Evolutionary conservation across 257 asterid species (phyloP).

Genomic region (Solanum pimpinellifolium): DNA sequence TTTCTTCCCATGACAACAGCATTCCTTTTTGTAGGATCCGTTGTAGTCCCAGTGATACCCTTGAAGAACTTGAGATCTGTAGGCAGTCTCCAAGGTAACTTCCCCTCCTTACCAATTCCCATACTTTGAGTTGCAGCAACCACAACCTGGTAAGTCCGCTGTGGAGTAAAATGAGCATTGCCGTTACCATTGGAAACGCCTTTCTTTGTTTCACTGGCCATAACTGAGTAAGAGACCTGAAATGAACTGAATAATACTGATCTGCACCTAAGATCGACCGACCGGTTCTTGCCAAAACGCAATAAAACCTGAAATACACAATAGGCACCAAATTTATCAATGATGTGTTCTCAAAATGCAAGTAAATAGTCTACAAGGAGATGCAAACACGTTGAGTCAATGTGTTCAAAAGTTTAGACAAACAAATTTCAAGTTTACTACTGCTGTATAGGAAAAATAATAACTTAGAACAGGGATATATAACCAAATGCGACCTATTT

Average conservation of each 20-base stretch:
- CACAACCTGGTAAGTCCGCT: slow-evolving; percentile 74
- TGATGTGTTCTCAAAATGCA: slow-evolving; percentile 14
- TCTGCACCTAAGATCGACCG: not conserved
- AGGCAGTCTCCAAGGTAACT: slow-evolving; percentile 84
- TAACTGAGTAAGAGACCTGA: slow-evolving; percentile 21
- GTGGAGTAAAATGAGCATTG: slow-evolving; percentile 15
- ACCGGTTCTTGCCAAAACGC: slow-evolving; percentile 7
- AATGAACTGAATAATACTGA: not conserved
- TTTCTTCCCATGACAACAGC: slow-evolving; percentile 96
- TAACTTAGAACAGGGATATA: not conserved
- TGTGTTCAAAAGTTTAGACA: not conserved
- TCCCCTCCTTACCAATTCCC: slow-evolving; percentile 94
- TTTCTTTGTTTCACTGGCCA: slow-evolving; percentile 33
- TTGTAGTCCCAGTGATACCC: slow-evolving; percentile 57
- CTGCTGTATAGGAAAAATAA: not conserved
- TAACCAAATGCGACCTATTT: not conserved
- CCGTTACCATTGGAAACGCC: slow-evolving; percentile 25
- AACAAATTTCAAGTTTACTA: not conserved
- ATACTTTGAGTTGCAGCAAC: slow-evolving; percentile 83
- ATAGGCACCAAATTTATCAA: slow-evolving; percentile 5
- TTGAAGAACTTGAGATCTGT: slow-evolving; percentile 83
- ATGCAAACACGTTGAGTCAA: not conserved
- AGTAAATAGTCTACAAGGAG: not conserved
- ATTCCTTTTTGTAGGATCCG: slow-evolving; percentile 56
- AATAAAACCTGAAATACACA: slow-evolving; percentile 8